Percentiles rank a stretch among this genome's conserved stretches.
Conservation (phyloP, 1,284 basidiomycete genomes). For the Malassezia nana region DNA sequence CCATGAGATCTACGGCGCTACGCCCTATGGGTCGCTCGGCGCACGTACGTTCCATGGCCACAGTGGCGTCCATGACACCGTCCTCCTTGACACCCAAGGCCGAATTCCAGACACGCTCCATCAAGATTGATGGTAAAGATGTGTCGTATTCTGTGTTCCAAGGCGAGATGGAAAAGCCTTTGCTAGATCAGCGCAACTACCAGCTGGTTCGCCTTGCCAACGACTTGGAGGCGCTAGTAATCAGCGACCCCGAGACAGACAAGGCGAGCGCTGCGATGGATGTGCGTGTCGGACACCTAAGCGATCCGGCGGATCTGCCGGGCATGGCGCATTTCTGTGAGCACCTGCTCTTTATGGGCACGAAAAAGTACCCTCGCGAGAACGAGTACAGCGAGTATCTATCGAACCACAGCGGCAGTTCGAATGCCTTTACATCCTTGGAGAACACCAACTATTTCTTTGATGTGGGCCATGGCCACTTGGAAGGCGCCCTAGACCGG, state of each 20-base stretch:
- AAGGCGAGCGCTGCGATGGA: conserved; percentile 91
- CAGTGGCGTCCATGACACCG: background rate
- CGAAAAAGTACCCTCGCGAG: conserved; percentile 44
- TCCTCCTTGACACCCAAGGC: no score
- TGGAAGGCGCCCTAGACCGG: conserved; percentile 73
- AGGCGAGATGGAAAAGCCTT: conserved; percentile 23
- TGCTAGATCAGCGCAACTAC: conserved; percentile 32
- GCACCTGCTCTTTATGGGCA: conserved; percentile 87
- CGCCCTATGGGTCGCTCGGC: background rate
- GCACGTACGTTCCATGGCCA: background rate
- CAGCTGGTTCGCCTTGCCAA: conserved; percentile 73
- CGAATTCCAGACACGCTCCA: background rate
- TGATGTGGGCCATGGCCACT: conserved; percentile 73
- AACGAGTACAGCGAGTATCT: conserved; percentile 59
- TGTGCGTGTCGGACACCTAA: conserved; percentile 86
- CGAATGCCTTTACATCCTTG: conserved; percentile 89
- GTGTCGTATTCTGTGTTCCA: background rate
- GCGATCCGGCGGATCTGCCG: conserved; percentile 60
- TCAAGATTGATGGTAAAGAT: background rate
- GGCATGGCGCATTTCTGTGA: conserved; percentile 89
- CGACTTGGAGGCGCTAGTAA: conserved; percentile 72
- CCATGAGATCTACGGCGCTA: background rate
- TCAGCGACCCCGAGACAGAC: conserved; percentile 79
- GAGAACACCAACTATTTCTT: conserved; percentile 91
- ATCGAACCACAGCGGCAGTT: conserved; percentile 76